Conservation (phyloP, 2,329 filamentous ascomycete genomes). For the Curvularia spicifera region DNA sequence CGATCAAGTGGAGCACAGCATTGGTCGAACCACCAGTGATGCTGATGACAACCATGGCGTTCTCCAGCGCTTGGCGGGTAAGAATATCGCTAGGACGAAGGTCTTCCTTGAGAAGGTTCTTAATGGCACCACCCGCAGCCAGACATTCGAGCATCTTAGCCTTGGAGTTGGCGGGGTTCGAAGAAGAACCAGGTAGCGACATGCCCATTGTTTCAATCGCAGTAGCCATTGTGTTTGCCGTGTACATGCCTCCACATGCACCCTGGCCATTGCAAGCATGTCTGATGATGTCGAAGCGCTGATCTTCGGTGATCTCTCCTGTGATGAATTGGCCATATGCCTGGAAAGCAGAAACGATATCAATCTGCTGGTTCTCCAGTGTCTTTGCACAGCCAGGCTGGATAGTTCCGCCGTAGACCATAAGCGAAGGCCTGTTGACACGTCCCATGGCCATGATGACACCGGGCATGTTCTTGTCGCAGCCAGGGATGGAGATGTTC, state of each 20-base stretch:
- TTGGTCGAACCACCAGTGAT: constrained; percentile 60
- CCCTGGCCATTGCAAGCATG: constrained; percentile 86
- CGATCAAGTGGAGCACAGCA: constrained; percentile 59
- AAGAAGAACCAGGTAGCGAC: constrained; percentile 59
- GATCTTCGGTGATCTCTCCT: constrained; percentile 87
- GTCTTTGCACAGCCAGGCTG: constrained; percentile 86
- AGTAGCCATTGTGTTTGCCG: constrained; percentile 61
- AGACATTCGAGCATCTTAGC: constrained; percentile 59
- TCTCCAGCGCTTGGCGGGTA: constrained; percentile 57
- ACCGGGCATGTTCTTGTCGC: constrained; percentile 97
- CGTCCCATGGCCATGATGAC: constrained; percentile 81
- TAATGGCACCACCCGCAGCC: constrained; percentile 58
- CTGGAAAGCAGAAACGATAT: constrained; percentile 98
- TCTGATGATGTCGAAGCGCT: constrained; percentile 92
- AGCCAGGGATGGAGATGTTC: constrained; percentile 95
- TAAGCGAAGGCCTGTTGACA: constrained; percentile 90
- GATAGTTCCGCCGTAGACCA: constrained; percentile 98
- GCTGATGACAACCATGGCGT: constrained; percentile 60
- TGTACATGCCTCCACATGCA: constrained; percentile 81
- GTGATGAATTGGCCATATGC: constrained; percentile 94
- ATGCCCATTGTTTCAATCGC: constrained; percentile 60
- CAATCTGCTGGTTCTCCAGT: constrained; percentile 71
- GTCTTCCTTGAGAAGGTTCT: constrained; percentile 59
- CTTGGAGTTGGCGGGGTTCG: constrained; percentile 58
- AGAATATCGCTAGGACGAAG: constrained; percentile 58